Percentiles rank a stretch among this genome's conserved stretches.
phyloP scores from a whole-genome alignment of 805 yeast species.

The Maudiozyma turicensis region DNA sequence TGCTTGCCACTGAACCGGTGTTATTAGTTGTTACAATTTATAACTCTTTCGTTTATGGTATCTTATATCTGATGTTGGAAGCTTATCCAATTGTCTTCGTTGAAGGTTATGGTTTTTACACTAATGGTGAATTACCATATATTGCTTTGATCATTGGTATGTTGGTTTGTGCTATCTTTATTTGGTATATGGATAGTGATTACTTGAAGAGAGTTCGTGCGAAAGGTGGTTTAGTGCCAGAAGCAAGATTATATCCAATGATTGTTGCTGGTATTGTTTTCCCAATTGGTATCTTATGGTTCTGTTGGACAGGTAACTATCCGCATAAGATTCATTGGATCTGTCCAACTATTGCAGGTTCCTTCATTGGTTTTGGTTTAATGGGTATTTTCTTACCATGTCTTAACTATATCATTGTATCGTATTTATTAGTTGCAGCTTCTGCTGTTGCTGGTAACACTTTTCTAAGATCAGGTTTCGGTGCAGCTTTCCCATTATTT shows the following conservation, averaged over 20 bases:
- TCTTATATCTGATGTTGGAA: slow-evolving; percentile 60
- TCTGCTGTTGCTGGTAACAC: slow-evolving; percentile 72
- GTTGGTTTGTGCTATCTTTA: slow-evolving; percentile 45
- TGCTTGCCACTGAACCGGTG: slow-evolving; percentile 67
- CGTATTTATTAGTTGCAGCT: slow-evolving; percentile 63
- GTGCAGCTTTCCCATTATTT: slow-evolving; percentile 64
- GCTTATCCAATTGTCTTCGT: slow-evolving; percentile 68
- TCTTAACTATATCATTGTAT: slow-evolving; percentile 62
- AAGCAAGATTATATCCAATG: slow-evolving; percentile 69
- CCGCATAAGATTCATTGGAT: slow-evolving; percentile 67
- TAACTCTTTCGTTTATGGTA: slow-evolving; percentile 74
- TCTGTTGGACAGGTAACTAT: slow-evolving; percentile 81
- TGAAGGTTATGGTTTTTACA: slow-evolving; percentile 46
- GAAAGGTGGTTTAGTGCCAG: slow-evolving; percentile 60
- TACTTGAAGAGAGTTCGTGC: slow-evolving; percentile 39
- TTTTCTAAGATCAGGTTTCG: slow-evolving; percentile 55
- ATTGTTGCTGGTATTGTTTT: slow-evolving; percentile 59
- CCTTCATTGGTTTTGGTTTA: slow-evolving; percentile 59
- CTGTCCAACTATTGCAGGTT: slow-evolving; percentile 59
- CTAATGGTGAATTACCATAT: slow-evolving; percentile 62
- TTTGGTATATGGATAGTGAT: slow-evolving; percentile 42
- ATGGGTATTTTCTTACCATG: slow-evolving; percentile 60
- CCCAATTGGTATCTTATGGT: slow-evolving; percentile 75
- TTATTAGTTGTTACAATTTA: slow-evolving; percentile 58
- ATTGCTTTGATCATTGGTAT: slow-evolving; percentile 66